Percentiles rank a stretch among this genome's conserved stretches.
phyloP scores from a whole-genome alignment of 1,284 basidiomycete genomes.

The Apiotrichum gracile region DNA sequence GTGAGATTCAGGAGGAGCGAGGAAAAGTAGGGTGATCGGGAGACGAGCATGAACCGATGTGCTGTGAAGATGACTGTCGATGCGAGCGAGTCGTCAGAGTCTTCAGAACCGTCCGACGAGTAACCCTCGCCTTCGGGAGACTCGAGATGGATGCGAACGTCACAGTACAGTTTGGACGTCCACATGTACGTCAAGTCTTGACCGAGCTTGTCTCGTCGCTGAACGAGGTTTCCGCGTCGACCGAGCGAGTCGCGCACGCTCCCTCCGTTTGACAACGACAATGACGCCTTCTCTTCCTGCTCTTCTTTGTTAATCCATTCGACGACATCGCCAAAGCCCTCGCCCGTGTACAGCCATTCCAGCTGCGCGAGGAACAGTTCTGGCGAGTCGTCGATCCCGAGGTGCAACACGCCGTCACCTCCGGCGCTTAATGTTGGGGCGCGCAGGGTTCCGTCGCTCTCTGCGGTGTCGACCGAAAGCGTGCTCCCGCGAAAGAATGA shows the following conservation, averaged over 20 bases:
- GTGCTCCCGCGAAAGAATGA: constrained; percentile 11
- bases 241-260: constrained; percentile 30
- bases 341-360: constrained; percentile 52
- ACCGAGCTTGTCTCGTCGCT: constrained; percentile 72
- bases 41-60: constrained; percentile 86
- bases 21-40: constrained; percentile 81
- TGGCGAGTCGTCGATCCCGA: constrained; percentile 65
- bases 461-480: constrained; percentile 20
- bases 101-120: constrained; percentile 26
- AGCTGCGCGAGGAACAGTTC: constrained; percentile 76
- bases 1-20: constrained; percentile 46
- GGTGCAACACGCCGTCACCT: constrained; percentile 46
- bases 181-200: constrained; percentile 95
- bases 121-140: constrained; percentile 41
- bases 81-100: constrained; percentile 31
- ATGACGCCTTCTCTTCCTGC: constrained; percentile 42
- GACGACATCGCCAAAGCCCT: constrained; percentile 75
- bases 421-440: constrained; percentile 13
- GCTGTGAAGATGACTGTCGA: constrained; percentile 74
- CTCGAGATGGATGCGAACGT: constrained; percentile 71
- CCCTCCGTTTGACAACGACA: neutral
- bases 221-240: constrained; percentile 46
- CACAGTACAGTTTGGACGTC: constrained; percentile 84
- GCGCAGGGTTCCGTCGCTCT: constrained; percentile 29
- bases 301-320: constrained; percentile 75